Evolutionary conservation across 164 flowering plant genomes (phyloP).

Genomic region (Macadamia tetraphylla): DNA sequence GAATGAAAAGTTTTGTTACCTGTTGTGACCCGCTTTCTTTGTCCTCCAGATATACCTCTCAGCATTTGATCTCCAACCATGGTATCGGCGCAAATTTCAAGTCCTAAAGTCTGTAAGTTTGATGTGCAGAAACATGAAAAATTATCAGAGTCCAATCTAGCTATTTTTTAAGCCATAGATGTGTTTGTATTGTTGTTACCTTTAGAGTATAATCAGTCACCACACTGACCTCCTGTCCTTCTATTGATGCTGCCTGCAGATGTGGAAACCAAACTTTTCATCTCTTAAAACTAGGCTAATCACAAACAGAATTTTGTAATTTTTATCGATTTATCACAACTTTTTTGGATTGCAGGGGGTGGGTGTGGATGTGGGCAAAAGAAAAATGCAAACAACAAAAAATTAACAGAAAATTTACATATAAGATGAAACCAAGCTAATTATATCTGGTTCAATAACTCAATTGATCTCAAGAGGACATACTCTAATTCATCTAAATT

Average conservation of each 20-base stretch:
- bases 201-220: constrained; percentile 30
- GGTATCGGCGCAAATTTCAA: constrained; percentile 8
- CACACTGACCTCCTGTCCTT: constrained; percentile 39
- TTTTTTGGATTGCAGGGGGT: too few species aligned
- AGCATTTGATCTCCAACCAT: constrained; percentile 18
- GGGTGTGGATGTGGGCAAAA: too few species aligned
- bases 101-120: constrained; percentile 13
- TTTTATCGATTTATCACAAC: too few species aligned
- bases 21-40: constrained; percentile 8
- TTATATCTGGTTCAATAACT: too few species aligned
- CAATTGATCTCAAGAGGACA: not conserved
- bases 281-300: not conserved
- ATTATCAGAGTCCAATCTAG: not conserved
- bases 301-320: not conserved
- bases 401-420: not conserved
- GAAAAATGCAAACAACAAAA: too few species aligned
- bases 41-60: constrained; percentile 10
- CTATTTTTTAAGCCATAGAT: not conserved
- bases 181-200: constrained; percentile 8
- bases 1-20: constrained; percentile 3
- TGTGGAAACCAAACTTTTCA: not conserved
- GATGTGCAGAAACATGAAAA: not conserved
- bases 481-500: too few species aligned
- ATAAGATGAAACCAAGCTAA: too few species aligned
- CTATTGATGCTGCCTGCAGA: constrained; percentile 34